Percentiles rank a stretch among this genome's conserved stretches.
Conservation (phyloP, 352 stramenopile species). For the Phytopythium montanum region DNA sequence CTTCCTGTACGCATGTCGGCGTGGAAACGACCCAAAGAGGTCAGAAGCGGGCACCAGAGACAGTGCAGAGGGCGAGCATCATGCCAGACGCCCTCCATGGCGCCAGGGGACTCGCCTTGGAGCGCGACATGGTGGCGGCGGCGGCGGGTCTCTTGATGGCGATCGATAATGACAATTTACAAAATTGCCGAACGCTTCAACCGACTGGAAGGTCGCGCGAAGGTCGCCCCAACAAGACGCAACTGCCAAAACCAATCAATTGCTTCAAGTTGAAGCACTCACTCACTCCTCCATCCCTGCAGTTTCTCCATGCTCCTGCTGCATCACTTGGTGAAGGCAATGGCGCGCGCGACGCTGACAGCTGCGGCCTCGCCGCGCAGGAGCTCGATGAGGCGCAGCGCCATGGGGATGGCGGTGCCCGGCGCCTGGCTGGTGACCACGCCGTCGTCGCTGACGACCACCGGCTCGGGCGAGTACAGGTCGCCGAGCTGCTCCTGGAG, state of each 20-base stretch:
- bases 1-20: conserved; percentile 33
- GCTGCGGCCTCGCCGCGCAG: conserved; percentile 44
- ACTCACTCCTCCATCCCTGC: too few species aligned
- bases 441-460: conserved; percentile 60
- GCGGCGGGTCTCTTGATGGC: background rate
- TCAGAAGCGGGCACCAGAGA: background rate
- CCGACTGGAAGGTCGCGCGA: background rate
- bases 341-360: conserved; percentile 21
- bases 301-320: background rate
- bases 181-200: background rate
- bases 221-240: background rate
- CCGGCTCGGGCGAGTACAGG: conserved; percentile 42
- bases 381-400: conserved; percentile 52
- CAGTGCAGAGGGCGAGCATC: background rate
- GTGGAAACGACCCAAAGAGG: background rate
- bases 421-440: conserved; percentile 58
- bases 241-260: too few species aligned
- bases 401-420: conserved; percentile 52
- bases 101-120: conserved; percentile 18
- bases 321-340: conserved; percentile 21
- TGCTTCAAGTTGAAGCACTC: background rate
- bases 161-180: conserved; percentile 12
- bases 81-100: background rate
- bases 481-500: conserved; percentile 34
- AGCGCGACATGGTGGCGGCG: conserved; percentile 22